These are phyloP conservation scores for Erysimum cheiranthoides DNA, from an alignment of 345 rosid genomes.

Conservation along the genomic window DNA sequence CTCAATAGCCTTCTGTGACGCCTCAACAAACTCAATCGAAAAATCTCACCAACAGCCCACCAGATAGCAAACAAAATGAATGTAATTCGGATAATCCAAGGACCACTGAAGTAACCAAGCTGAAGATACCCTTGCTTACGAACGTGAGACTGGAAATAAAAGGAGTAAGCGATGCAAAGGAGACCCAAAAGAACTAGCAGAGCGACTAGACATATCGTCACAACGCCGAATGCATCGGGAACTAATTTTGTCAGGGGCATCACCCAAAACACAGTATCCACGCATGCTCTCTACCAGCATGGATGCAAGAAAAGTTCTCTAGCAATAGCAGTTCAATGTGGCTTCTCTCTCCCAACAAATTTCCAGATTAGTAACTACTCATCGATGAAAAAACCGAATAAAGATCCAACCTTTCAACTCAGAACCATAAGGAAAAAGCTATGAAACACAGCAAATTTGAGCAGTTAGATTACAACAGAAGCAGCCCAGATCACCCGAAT, in stretches of 20 bases:
- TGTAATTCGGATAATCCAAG: slow-evolving; percentile 85
- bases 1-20: slow-evolving; percentile 59
- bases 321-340: slow-evolving; percentile 44
- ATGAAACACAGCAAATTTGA: background rate
- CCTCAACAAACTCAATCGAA: slow-evolving; percentile 76
- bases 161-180: slow-evolving; percentile 78
- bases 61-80: slow-evolving; percentile 71
- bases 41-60: slow-evolving; percentile 94
- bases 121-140: slow-evolving; percentile 62
- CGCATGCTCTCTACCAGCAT: slow-evolving; percentile 99
- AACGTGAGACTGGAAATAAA: slow-evolving; percentile 78
- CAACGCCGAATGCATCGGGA: slow-evolving; percentile 99
- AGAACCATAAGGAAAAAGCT: slow-evolving; percentile 21
- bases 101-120: slow-evolving; percentile 81
- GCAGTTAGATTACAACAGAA: slow-evolving; percentile 15
- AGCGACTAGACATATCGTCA: slow-evolving; percentile 85
- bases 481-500: slow-evolving; percentile 47
- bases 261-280: slow-evolving; percentile 96
- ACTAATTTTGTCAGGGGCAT: slow-evolving; percentile 96
- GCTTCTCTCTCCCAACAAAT: slow-evolving; percentile 42
- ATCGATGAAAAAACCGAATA: slow-evolving; percentile 30
- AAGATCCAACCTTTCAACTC: slow-evolving; percentile 28
- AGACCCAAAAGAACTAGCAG: slow-evolving; percentile 74
- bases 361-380: slow-evolving; percentile 35
- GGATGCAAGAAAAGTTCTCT: slow-evolving; percentile 76